A percentile compares a stretch with the other conserved stretches of the same genome.
These are phyloP conservation scores for Wickerhamiella alocasiicola DNA, from an alignment of 805 yeast species.

Conservation along the genomic window DNA sequence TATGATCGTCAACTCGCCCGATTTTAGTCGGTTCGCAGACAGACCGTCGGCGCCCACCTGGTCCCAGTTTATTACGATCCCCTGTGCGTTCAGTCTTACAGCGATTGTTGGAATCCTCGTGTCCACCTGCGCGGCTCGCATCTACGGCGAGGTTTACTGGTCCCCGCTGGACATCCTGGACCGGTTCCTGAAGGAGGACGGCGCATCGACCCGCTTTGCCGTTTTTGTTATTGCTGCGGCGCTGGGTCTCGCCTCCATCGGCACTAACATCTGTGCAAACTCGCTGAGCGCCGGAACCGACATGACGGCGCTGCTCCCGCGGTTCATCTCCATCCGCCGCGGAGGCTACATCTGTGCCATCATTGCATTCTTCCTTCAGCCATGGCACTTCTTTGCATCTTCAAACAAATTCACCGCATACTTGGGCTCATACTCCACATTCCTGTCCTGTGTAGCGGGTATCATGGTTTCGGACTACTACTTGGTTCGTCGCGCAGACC, in stretches of 20 bases:
- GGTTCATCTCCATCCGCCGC: conserved; percentile 49
- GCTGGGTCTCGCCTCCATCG: conserved; percentile 42
- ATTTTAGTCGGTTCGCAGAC: conserved; percentile 68
- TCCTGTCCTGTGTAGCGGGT: conserved; percentile 75
- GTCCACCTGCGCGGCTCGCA: conserved; percentile 55
- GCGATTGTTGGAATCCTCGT: conserved; percentile 74
- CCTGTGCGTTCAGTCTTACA: conserved; percentile 63
- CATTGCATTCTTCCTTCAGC: conserved; percentile 59
- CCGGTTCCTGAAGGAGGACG: conserved; percentile 41
- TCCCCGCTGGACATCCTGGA: conserved; percentile 65
- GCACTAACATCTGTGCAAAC: conserved; percentile 38
- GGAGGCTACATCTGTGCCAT: conserved; percentile 70
- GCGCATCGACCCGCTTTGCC: conserved; percentile 66
- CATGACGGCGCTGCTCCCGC: conserved; percentile 36
- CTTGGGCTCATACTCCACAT: conserved; percentile 68
- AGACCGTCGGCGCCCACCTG: conserved; percentile 34
- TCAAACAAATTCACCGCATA: conserved; percentile 69
- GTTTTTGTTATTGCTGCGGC: conserved; percentile 62
- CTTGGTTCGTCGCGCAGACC: conserved; percentile 60
- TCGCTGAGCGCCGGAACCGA: conserved; percentile 40
- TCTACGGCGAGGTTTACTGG: conserved; percentile 67
- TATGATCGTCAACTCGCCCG: conserved; percentile 72
- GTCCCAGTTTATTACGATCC: conserved; percentile 51
- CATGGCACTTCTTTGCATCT: conserved; percentile 66
- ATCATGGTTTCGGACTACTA: conserved; percentile 49